Evolutionary conservation across 2,329 filamentous ascomycete species (phyloP), one percentile per base, ranked within the genome.

Genomic region (Epichloe baconii): DNA sequence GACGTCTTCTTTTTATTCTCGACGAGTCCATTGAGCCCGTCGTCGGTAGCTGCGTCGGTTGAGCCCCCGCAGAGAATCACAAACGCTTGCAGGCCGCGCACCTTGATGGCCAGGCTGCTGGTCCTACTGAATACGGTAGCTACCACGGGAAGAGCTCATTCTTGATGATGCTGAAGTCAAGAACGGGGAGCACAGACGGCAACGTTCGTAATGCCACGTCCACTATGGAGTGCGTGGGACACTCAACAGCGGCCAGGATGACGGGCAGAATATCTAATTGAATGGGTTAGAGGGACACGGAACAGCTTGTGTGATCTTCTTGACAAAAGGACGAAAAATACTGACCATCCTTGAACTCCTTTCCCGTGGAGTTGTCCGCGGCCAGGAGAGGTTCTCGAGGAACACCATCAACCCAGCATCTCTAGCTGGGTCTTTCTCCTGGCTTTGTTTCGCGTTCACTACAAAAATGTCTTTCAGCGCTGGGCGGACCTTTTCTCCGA

Each of bases 91-190:
- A 97, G 71, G 4, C 90, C 90, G 34, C 89, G 81, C 36, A 97
- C 85, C 67, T 98, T 98, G 71, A 98, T 97, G 5, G 85, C 87
- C 51, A 98, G 78, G 64, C 89, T 96, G 63, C 81, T 95, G 1
- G 93, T 98, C 63, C 86, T 91, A 59, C 85, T 89, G 63, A 98
- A 98, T 0, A 96, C 93, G 8, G 77, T 72, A 1, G 91, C 88
- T 56, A 98, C 86, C 1, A 95, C 83, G 0, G 93, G 65, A 98
- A 98, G 1, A 98, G 77, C 56, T 97, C 91, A 59, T 95, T 93
- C 68, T 97, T 98, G 61, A 96, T 90, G 0, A 91, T 97, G 58
- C 85, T 94, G 59, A 96, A 97, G 67, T 98, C 93, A 7, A 98
- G 80, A 3, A 93, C 81, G 0, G 89, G 88, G 5, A 97, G 71